A percentile compares a stretch with the other conserved stretches of the same genome.
Evolutionary conservation across 441 rosid species (phyloP).

Genomic region (Capsella rubella): DNA sequence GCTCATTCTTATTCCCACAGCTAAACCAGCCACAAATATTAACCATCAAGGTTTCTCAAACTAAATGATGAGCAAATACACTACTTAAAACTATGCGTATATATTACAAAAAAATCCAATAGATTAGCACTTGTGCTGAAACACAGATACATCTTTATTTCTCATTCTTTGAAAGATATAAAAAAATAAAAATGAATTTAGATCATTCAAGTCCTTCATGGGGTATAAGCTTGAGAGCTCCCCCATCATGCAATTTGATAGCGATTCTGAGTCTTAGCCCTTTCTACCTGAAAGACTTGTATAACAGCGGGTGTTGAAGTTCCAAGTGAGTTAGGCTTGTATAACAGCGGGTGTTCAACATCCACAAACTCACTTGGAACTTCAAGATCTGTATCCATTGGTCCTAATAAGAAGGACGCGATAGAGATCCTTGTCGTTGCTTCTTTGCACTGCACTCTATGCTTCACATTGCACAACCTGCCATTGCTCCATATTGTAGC

Average conservation of each 20-base stretch:
- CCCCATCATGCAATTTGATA: constrained; percentile 58
- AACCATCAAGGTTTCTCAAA: neutral
- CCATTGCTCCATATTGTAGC: constrained; percentile 7
- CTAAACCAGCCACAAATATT: constrained; percentile 6
- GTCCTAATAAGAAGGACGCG: neutral
- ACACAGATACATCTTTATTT: neutral
- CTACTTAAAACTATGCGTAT: neutral
- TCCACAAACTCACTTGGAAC: constrained; percentile 1
- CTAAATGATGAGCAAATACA: neutral
- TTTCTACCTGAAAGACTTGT: neutral
- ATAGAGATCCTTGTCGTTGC: neutral
- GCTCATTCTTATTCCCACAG: constrained; percentile 29
- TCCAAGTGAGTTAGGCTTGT: neutral
- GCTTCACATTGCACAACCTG: constrained; percentile 4
- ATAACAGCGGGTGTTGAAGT: neutral
- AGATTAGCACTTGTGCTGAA: neutral
- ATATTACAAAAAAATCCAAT: neutral
- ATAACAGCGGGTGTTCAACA: neutral
- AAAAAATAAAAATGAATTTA: neutral
- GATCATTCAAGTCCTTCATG: constrained; percentile 10
- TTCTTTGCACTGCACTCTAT: neutral
- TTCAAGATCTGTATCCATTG: constrained; percentile 5
- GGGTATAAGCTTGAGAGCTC: constrained; percentile 62
- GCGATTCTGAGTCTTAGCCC: constrained; percentile 53
- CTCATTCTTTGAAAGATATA: neutral